Conservation (phyloP, 768 basidiomycete species). For the Solioccasus polychromus region DNA sequence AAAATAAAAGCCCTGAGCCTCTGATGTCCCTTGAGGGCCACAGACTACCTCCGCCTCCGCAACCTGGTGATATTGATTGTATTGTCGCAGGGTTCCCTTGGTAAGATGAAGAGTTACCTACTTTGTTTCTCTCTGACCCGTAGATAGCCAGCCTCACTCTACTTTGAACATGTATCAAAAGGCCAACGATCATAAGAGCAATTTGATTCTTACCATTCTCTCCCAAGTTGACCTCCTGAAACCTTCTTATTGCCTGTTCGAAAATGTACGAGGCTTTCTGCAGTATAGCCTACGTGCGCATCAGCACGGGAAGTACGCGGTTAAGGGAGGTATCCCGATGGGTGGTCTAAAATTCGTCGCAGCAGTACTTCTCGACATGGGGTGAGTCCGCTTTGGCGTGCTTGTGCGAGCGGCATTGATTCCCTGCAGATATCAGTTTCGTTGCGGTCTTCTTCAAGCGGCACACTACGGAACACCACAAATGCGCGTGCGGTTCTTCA, state of each 20-base stretch:
- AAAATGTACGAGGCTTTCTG: conserved; percentile 48
- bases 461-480: conserved; percentile 49
- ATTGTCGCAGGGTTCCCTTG: conserved; percentile 77
- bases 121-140: conserved; percentile 3
- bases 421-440: conserved; percentile 40
- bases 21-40: conserved; percentile 40
- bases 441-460: conserved; percentile 43
- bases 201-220: conserved; percentile 58
- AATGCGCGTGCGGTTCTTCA: conserved; percentile 46
- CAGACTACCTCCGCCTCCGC: conserved; percentile 44
- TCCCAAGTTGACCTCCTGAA: conserved; percentile 42
- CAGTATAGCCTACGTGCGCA: conserved; percentile 36
- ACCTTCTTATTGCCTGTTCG: conserved; percentile 46
- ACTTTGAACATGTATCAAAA: conserved; percentile 66
- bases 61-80: conserved; percentile 54
- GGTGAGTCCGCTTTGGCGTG: conserved; percentile 37
- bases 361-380: conserved; percentile 60
- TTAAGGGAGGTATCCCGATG: conserved; percentile 64
- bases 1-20: conserved; percentile 38
- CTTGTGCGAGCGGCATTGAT: not conserved
- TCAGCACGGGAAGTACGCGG: conserved; percentile 39
- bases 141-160: conserved; percentile 72
- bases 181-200: conserved; percentile 65
- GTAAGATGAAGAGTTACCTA: conserved; percentile 31
- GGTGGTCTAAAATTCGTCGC: conserved; percentile 72